Base-by-base conservation (phyloP, 805 yeast genomes). In the Clavispora asparagi region DNA sequence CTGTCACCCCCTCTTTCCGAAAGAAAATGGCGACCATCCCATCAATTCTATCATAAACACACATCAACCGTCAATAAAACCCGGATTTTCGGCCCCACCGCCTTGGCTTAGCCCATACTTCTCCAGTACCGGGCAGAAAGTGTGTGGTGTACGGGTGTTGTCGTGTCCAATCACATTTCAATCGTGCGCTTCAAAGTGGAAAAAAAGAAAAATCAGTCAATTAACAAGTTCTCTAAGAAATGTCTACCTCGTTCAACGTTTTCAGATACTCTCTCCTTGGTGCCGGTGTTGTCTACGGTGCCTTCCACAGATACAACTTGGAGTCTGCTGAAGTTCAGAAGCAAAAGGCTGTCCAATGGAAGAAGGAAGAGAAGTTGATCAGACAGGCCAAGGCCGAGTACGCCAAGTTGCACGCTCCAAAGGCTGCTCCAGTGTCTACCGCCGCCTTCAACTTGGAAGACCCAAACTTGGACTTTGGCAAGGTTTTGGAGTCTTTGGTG, bases 201-300 rank as follows among this genome's bases (percentile, higher is more conserved):
- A 39, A 49, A 47, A 47, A 47, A 39, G 39, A 9, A 45, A 33
- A 39, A 41, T 37, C 29, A 33, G 40, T 33, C 36, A 39, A 43
- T 16, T n/a, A 26, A 19, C 40, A 13, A 31, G 17, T 31, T 27
- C 38, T 39, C 29, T 36, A 33, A 35, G 47, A 39, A 40, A 68
- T 68, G 72, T 67, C 73, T 43, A 55, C 61, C 32, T 62, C 56
- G 40, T 67, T 71, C 59, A 71, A 86, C 85, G 90, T 91, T 63
- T 80, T 91, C 64, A 88, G 98, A 83, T 92, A 94, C 83, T 76
- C 95, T 57, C 85, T 95, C 45, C 79, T 92, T 57, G 92, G 87
- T 45, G 81, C 88, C 57, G 99, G 99, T 68, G 74, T 91, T 48
- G 77, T 81, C 51, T 88, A 87, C 72, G 99, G 99, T 59, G 87